Evolutionary conservation across 169 alveolate genomes (phyloP), one percentile per base, ranked within the genome.

Genomic region (Blepharisma undulans): DNA sequence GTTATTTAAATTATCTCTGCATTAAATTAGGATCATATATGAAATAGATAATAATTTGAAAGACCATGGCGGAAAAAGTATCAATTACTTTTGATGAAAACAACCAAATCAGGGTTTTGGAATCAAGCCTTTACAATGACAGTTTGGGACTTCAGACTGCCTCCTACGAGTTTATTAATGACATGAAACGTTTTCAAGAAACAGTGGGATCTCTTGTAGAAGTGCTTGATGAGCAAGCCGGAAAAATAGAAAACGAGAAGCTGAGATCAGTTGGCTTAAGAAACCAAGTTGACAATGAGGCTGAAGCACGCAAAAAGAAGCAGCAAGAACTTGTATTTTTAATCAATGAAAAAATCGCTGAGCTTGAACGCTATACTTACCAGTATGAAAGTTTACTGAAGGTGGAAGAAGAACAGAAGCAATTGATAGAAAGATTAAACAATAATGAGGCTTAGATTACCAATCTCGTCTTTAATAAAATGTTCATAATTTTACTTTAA

Each of bases 191-290:
- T 72, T 94, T 95, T 92, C 93, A 95, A 89, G 97, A 95, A 72
- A 92, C 92, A 78, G 96, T 97, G 32, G 88, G 94, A 59, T 91
- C 95, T 72, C 88, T 97, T 59, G 94, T 88, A 66, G 98, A 97
- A 61, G 95, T 97, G 10, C 86, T 95, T 32, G 98, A 96, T 25
- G 93, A 93, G 21, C 96, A 97, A 92, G 97, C 98, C 19, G 92
- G 92, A 86, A 95, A 95, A 76, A 97, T 97, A 32, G 98, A 97
- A 92, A 90, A 95, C n/a, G 98, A 96, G 85, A 97, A 97, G 82
- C 93, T 97, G 30, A 94, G 96, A 89, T 98, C 99, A 8, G 95
- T 97, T 21, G 99, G 98, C n/a, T 95, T 97, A 71, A 94, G 98
- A 91, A 95, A 96, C 93, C 94, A 93, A 92, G 95, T 96, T 33